Conservation (phyloP, 2,329 filamentous ascomycete species). For the Botrytis squamosa region DNA sequence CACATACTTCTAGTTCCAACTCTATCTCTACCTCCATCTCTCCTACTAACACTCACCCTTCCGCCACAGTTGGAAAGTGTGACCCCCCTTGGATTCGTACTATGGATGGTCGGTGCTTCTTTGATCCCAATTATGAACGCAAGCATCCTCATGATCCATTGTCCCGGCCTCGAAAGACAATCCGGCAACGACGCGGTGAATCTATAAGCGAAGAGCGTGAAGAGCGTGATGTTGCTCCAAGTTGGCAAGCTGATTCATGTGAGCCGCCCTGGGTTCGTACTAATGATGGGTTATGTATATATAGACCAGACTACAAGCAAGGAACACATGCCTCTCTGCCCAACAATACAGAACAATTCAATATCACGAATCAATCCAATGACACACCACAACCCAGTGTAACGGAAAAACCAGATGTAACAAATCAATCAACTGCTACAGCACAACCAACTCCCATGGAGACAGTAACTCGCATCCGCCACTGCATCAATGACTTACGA, state of each 20-base stretch:
- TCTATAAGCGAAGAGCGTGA: neutral
- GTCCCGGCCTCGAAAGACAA: neutral
- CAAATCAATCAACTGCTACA: neutral
- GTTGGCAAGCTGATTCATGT: neutral
- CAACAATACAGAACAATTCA: neutral
- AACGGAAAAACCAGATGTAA: neutral
- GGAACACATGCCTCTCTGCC: neutral
- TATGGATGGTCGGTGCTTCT: slow-evolving; percentile 1
- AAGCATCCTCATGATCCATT: neutral
- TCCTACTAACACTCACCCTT: neutral
- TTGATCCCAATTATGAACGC: neutral
- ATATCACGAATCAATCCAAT: neutral
- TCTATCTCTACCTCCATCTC: no score
- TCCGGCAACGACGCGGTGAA: neutral
- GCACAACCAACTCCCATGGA: neutral
- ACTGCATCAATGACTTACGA: neutral
- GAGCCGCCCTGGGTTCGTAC: neutral
- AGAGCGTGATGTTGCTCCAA: neutral
- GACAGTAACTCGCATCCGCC: neutral
- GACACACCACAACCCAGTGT: neutral
- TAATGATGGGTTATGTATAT: neutral
- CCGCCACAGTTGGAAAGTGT: neutral
- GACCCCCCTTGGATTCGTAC: neutral
- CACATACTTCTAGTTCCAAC: neutral
- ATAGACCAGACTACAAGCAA: neutral